Base-by-base conservation (phyloP, 2,329 filamentous ascomycete genomes). In the Phialocephala sp. region DNA sequence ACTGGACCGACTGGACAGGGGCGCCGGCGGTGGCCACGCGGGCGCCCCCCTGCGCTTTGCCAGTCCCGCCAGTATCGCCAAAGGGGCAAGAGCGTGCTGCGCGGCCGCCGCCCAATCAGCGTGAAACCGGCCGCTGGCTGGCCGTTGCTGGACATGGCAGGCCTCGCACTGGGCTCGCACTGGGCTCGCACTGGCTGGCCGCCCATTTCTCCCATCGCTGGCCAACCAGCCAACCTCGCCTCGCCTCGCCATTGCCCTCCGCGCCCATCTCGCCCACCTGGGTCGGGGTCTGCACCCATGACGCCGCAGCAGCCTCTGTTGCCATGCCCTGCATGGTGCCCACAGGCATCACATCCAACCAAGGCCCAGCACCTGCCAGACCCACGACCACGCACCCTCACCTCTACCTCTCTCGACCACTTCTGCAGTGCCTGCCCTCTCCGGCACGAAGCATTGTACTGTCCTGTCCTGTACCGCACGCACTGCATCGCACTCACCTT, bases 161-260 rank as follows among this genome's bases (percentile, higher is more conserved):
- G n/a, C n/a, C n/a, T n/a, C n/a, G n/a, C n/a, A n/a, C n/a, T n/a
- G n/a, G n/a, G n/a, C n/a, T n/a, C n/a, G n/a, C n/a, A n/a, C n/a
- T n/a, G n/a, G n/a, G n/a, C n/a, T n/a, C n/a, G n/a, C n/a, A n/a
- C n/a, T n/a, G n/a, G n/a, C n/a, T n/a, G n/a, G n/a, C n/a, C n/a
- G n/a, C n/a, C n/a, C n/a, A n/a, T n/a, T n/a, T n/a, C n/a, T n/a
- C n/a, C n/a, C n/a, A n/a, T n/a, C 15, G n/a, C 41, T 43, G 41
- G 41, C 41, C 41, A 43, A 43, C 41, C n/a, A n/a, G n/a, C n/a
- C n/a, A n/a, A n/a, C n/a, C 43, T 47, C 43, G 43, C 43, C 45
- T 50, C 37, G 37, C 37, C 37, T 41, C 12, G 37, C 15, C 37
- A 12, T 41, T 41, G 15, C 37, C 14, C 36, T 39, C 36, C 8